phyloP scores from a whole-genome alignment of 495 filamentous ascomycete species.

The Aspergillus bridgeri region DNA sequence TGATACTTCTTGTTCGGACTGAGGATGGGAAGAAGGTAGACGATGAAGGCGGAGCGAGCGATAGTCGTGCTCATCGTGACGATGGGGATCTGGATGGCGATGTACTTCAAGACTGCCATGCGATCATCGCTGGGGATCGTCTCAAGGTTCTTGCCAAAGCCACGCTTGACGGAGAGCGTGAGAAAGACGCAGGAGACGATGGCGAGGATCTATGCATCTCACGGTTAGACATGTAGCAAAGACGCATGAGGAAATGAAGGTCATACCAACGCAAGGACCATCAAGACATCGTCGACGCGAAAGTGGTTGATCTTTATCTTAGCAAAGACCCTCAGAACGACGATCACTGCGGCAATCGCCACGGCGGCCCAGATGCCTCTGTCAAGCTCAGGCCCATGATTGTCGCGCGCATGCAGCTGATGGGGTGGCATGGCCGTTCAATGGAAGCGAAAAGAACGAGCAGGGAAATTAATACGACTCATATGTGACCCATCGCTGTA shows the following conservation, averaged over 20 bases:
- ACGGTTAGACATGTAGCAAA: neutral
- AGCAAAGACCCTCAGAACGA: conserved; percentile 31
- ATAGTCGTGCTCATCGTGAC: conserved; percentile 34
- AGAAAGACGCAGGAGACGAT: conserved; percentile 28
- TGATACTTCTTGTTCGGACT: conserved; percentile 26
- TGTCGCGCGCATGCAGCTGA: neutral
- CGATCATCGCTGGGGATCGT: conserved; percentile 11
- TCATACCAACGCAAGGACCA: conserved; percentile 33
- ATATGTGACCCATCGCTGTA: neutral
- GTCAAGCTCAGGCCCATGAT: conserved; percentile 23
- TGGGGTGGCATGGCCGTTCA: neutral
- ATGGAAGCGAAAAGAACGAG: neutral
- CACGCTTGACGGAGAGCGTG: conserved; percentile 25
- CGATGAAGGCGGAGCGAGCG: conserved; percentile 31
- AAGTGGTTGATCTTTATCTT: conserved; percentile 37
- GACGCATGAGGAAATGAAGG: neutral
- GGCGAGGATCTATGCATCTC: conserved; percentile 19
- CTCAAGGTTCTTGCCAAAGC: conserved; percentile 27
- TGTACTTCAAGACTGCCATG: conserved; percentile 26
- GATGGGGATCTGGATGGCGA: conserved; percentile 30
- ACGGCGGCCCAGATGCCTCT: conserved; percentile 33
- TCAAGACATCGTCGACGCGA: conserved; percentile 33
- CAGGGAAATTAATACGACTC: too few species aligned
- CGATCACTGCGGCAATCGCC: conserved; percentile 32
- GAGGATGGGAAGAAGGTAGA: conserved; percentile 33